Conservation (phyloP, 306 rosid species). For the Neltuma alba region DNA sequence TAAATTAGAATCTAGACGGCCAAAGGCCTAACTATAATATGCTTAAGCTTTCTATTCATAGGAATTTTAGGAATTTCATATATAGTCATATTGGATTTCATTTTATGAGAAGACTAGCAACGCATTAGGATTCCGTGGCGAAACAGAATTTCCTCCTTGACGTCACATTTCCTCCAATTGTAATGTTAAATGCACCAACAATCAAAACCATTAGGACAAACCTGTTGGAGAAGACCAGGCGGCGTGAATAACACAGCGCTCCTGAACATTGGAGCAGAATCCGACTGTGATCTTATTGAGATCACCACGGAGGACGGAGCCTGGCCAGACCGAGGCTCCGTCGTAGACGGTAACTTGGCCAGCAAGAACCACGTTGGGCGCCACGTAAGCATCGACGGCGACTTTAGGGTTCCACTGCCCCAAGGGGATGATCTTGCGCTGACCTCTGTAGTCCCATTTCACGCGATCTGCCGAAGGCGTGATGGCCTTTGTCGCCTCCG, state of each 20-base stretch:
- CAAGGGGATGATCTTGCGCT: slow-evolving; percentile 83
- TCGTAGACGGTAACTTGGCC: slow-evolving; percentile 94
- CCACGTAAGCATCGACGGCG: slow-evolving; percentile 98
- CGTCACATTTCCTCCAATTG: not conserved
- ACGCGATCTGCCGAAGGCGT: slow-evolving; percentile 78
- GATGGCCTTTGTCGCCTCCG: slow-evolving; percentile 59
- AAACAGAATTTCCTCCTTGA: slow-evolving; percentile 11
- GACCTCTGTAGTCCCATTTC: slow-evolving; percentile 99
- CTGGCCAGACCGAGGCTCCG: slow-evolving; percentile 96
- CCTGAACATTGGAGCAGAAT: slow-evolving; percentile 93
- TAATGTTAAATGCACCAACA: not conserved
- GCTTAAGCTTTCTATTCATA: not conserved
- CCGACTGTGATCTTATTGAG: slow-evolving; percentile 95
- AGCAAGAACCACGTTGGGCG: slow-evolving; percentile 95
- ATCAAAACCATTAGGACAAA: slow-evolving; percentile 24
- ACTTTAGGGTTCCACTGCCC: slow-evolving; percentile 95
- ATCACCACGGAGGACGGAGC: slow-evolving; percentile 95
- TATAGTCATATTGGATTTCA: not conserved
- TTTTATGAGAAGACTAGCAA: not conserved
- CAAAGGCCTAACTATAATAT: not conserved
- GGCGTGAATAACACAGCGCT: slow-evolving; percentile 88
- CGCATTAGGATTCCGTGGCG: not conserved
- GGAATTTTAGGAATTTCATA: slow-evolving; percentile 1
- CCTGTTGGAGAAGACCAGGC: slow-evolving; percentile 99
- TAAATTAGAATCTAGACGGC: not conserved